phyloP scores from a whole-genome alignment of 345 rosid genomes.

The Clarkia xantiana region DNA sequence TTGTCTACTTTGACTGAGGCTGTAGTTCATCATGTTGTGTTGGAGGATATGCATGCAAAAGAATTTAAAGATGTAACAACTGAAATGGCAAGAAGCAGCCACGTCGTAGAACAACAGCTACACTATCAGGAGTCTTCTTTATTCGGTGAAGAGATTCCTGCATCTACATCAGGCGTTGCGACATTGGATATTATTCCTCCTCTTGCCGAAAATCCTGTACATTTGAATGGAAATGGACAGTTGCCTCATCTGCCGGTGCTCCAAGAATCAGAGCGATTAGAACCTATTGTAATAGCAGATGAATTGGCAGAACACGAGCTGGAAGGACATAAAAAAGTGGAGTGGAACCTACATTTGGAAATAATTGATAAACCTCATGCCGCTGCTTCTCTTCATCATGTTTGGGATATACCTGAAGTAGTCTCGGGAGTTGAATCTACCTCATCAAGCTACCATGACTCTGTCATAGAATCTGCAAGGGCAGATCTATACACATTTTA shows the following conservation, averaged over 20 bases:
- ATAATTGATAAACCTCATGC: slow-evolving; percentile 4
- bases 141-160: slow-evolving; percentile 6
- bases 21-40: slow-evolving; percentile 15
- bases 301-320: slow-evolving; percentile 15
- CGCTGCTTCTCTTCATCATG: slow-evolving; percentile 4
- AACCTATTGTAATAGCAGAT: slow-evolving; percentile 20
- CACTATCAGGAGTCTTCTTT: slow-evolving; percentile 17
- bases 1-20: slow-evolving; percentile 10
- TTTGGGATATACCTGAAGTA: slow-evolving; percentile 13
- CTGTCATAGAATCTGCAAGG: slow-evolving; percentile 28
- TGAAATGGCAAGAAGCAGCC: slow-evolving; percentile 9
- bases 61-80: not conserved
- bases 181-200: slow-evolving; percentile 2
- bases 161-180: not conserved
- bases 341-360: slow-evolving; percentile 13
- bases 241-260: slow-evolving; percentile 9
- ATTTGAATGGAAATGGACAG: slow-evolving; percentile 14
- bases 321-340: slow-evolving; percentile 13
- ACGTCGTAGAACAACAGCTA: slow-evolving; percentile 7
- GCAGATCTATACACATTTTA: slow-evolving; percentile 51
- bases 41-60: slow-evolving; percentile 6
- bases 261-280: slow-evolving; percentile 21
- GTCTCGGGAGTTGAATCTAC: slow-evolving; percentile 12
- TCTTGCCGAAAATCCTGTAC: slow-evolving; percentile 1
- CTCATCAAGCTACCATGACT: slow-evolving; percentile 8